A percentile compares a stretch with the other conserved stretches of the same genome.
Conservation (phyloP, 2,329 filamentous ascomycete species). For the Cercospora zeae-maydis region DNA sequence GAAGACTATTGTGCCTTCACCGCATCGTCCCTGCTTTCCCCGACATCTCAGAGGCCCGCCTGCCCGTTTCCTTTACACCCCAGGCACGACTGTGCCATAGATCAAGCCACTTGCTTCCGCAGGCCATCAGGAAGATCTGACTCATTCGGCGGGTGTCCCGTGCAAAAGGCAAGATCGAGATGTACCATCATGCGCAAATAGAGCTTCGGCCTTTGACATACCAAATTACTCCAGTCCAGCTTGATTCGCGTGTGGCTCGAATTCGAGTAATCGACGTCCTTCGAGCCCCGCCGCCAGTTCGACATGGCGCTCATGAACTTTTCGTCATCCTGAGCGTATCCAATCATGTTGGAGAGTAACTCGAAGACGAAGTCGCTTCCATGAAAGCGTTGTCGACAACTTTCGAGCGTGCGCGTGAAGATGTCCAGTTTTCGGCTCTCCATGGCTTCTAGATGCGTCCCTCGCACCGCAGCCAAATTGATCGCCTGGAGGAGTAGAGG, state of each 20-base stretch:
- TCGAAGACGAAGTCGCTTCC: conserved; percentile 22
- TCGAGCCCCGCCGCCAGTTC: conserved; percentile 13
- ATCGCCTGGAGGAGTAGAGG: conserved; percentile 22
- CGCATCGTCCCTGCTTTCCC: no score
- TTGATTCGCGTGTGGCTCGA: conserved; percentile 12
- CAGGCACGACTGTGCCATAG: background rate
- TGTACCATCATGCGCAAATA: conserved; percentile 20
- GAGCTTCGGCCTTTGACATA: conserved; percentile 20
- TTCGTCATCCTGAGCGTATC: conserved; percentile 22
- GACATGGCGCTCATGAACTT: conserved; percentile 23
- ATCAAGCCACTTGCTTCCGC: conserved; percentile 10
- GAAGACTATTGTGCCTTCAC: background rate
- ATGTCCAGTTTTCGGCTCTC: conserved; percentile 20
- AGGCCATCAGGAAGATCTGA: conserved; percentile 21
- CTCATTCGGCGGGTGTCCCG: conserved; percentile 19
- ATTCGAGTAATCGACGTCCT: conserved; percentile 6
- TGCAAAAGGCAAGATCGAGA: conserved; percentile 22
- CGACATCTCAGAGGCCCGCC: background rate
- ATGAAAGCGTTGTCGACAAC: conserved; percentile 19
- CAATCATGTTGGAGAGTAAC: conserved; percentile 21
- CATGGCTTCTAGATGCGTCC: conserved; percentile 18
- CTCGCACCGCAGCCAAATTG: conserved; percentile 22
- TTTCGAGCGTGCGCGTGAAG: conserved; percentile 21
- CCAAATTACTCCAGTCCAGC: conserved; percentile 23
- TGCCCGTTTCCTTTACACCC: background rate